Base-by-base conservation (phyloP, 306 rosid species). In the Prinsepia uniflora region DNA sequence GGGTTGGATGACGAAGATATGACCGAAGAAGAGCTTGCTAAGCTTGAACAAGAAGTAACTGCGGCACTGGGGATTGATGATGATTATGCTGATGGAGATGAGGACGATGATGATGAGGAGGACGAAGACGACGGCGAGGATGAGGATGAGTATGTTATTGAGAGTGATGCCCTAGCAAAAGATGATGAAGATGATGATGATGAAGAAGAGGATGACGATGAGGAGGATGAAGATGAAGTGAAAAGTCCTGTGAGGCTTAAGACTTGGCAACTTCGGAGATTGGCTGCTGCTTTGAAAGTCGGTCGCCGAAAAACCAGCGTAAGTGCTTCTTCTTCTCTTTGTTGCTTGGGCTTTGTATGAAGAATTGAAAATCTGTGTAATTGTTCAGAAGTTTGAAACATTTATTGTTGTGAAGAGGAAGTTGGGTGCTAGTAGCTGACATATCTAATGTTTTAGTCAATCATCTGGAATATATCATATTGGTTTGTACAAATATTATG, bases 301-400 rank as follows among this genome's bases (percentile, higher is more conserved):
- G 99, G 99, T 57, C 91, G 96, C 57, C 94, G 97, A 2, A 91
- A 91, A 89, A 83, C 86, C 30, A 87, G 89, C 56, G 96, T 91
- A 83, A 59, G 96, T 63, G 48, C 74, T 63, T 71, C 41, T 4
- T 18, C 36, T 62, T 54, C 36, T 22, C 15, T 72, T 6, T 17
- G 72, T 34, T 24, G 30, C 6, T 13, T 36, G 40, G 19, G 8
- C 12, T 58, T 20, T 18, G 5, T 45, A 2, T 47, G 15, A 10
- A 24, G 56, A 7, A 60, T 36, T 60, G 65, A 6, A 34, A 36
- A 1, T n/a, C 4, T 58, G 63, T 30, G 10, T 58, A 2, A 12
- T 58, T 58, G 42, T 30, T 24, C 11, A 30, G 6, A 58, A 58
- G 6, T 58, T 58, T 34, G 42, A 30, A 58, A 12, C 65, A 34